phyloP scores from a whole-genome alignment of 2,329 filamentous ascomycete species.

The Didymella exigua region DNA sequence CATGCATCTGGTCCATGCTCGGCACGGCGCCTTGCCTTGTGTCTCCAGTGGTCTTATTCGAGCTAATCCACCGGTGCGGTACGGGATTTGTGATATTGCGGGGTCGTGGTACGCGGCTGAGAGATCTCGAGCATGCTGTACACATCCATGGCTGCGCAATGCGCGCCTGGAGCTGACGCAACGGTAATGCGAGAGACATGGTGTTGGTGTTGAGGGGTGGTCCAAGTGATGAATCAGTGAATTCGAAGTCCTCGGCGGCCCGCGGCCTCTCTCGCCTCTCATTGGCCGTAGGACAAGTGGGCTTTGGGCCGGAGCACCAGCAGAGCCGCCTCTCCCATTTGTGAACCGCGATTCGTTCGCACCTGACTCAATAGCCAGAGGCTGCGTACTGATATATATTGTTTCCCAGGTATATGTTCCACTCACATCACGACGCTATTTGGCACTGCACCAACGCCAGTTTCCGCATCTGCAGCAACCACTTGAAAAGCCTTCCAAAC shows the following conservation, averaged over 20 bases:
- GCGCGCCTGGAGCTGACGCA: constrained; percentile 26
- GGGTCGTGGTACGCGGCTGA: constrained; percentile 22
- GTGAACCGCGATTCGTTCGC: background rate
- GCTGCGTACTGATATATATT: no score
- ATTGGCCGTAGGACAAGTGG: no score
- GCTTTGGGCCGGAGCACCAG: constrained; percentile 17
- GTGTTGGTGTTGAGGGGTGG: constrained; percentile 21
- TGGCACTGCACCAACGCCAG: background rate
- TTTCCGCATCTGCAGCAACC: background rate
- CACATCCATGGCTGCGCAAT: constrained; percentile 46
- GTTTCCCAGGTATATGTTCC: no score
- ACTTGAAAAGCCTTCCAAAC: background rate
- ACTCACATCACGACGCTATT: no score
- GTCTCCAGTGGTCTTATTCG: constrained; percentile 29
- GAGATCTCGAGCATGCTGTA: constrained; percentile 42
- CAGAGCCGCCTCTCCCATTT: background rate
- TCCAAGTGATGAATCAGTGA: constrained; percentile 32
- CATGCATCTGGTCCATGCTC: constrained; percentile 68
- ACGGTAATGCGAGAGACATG: constrained; percentile 38
- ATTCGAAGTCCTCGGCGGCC: constrained; percentile 19
- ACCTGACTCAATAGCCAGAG: no score
- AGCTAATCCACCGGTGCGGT: constrained; percentile 42
- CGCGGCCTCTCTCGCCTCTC: constrained; percentile 36
- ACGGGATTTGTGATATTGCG: constrained; percentile 26
- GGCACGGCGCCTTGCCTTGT: constrained; percentile 50